Evolutionary conservation across 1,139 yeast species (phyloP).

Genomic region (Geotrichum carabidarum): DNA sequence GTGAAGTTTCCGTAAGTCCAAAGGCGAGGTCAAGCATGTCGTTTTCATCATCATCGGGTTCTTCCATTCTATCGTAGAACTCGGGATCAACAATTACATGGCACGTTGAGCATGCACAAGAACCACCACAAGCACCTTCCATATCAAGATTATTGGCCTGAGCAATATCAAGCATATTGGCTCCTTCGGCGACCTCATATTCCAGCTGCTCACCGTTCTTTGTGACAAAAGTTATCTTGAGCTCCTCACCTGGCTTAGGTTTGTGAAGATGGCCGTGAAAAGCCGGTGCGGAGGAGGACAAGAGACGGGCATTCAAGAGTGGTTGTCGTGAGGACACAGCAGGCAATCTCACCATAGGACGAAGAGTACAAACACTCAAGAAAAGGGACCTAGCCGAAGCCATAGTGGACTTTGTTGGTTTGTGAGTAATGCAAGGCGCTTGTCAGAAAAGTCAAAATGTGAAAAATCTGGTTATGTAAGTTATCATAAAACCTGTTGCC

Average conservation of each 20-base stretch:
- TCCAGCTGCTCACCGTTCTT: constrained; percentile 83
- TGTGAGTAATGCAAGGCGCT: neutral
- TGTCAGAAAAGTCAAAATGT: neutral
- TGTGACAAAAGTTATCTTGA: constrained; percentile 81
- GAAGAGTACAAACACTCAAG: neutral
- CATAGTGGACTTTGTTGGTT: neutral
- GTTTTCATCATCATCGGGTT: constrained; percentile 95
- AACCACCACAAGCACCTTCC: constrained; percentile 99
- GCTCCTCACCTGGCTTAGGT: constrained; percentile 92
- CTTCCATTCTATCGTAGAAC: constrained; percentile 82
- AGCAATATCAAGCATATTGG: constrained; percentile 84
- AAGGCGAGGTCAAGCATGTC: constrained; percentile 97
- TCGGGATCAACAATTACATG: constrained; percentile 96
- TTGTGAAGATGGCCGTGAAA: constrained; percentile 80
- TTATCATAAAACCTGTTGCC: neutral
- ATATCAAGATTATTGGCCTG: constrained; percentile 89
- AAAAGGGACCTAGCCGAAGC: neutral
- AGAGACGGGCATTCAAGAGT: neutral
- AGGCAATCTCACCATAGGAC: neutral
- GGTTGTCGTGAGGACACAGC: neutral
- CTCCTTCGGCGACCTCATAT: constrained; percentile 88
- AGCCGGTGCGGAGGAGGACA: constrained; percentile 11
- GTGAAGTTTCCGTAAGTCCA: constrained; percentile 83
- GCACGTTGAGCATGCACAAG: constrained; percentile 97
- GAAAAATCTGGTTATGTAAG: too few species aligned